phyloP scores from a whole-genome alignment of 306 rosid species.

The Carpinus fangiana region DNA sequence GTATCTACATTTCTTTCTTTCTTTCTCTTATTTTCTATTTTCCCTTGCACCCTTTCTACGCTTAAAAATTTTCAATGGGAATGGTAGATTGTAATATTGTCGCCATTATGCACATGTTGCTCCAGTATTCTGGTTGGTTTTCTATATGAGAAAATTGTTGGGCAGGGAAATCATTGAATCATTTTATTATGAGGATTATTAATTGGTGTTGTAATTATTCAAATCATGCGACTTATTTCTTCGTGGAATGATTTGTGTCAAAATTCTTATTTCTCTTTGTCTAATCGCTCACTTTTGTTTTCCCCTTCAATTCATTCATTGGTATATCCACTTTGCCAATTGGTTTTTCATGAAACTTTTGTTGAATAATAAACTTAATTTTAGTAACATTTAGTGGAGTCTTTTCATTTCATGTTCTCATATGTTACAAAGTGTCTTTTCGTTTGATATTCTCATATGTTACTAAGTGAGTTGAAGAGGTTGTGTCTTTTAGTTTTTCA shows the following conservation, averaged over 20 bases:
- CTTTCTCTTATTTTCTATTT: too few species aligned
- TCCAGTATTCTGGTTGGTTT: slow-evolving; percentile 19
- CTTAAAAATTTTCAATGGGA: too few species aligned
- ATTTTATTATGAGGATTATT: slow-evolving; percentile 1
- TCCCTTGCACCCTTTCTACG: too few species aligned
- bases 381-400: too few species aligned
- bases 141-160: slow-evolving; percentile 2
- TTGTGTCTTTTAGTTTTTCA: too few species aligned
- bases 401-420: too few species aligned
- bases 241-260: not conserved
- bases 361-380: too few species aligned
- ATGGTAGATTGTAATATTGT: too few species aligned
- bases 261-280: not conserved
- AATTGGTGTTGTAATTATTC: not conserved
- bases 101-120: slow-evolving; percentile 14
- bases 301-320: not conserved
- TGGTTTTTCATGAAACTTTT: not conserved
- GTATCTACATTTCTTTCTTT: too few species aligned
- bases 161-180: not conserved
- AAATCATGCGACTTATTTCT: not conserved
- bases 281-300: not conserved
- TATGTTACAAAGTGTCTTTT: too few species aligned
- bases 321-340: not conserved
- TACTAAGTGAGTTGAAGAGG: too few species aligned
- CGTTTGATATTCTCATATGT: too few species aligned